A percentile compares a stretch with the other conserved stretches of the same genome.
Evolutionary conservation across 2,329 filamentous ascomycete species (phyloP).

Genomic region (Aciculosporium take): DNA sequence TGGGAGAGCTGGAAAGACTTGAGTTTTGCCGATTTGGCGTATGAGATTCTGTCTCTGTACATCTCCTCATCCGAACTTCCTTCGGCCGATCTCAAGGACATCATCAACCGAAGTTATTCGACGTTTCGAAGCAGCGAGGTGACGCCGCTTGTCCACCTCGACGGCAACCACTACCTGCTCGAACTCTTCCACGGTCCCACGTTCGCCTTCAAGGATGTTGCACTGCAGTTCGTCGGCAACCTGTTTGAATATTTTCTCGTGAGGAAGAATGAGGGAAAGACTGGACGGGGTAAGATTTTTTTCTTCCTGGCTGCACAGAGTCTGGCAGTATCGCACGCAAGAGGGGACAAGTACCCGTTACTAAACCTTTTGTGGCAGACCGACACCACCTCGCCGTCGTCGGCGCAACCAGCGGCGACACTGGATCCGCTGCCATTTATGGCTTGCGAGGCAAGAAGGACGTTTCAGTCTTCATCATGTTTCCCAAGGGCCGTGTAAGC

Average conservation of each 20-base stretch:
- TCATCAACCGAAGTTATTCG: constrained; percentile 74
- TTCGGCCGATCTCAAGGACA: constrained; percentile 59
- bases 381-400: constrained; percentile 75
- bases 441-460: constrained; percentile 91
- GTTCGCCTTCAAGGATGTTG: constrained; percentile 94
- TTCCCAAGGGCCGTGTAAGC: constrained; percentile 80
- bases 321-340: background rate
- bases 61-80: constrained; percentile 77
- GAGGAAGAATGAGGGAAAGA: constrained; percentile 56
- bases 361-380: constrained; percentile 27
- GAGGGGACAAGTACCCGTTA: background rate
- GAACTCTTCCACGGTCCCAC: constrained; percentile 95
- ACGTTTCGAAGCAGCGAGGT: constrained; percentile 73
- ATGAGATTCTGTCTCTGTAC: constrained; percentile 75
- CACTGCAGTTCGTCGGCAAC: constrained; percentile 90
- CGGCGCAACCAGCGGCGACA: constrained; percentile 76
- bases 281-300: constrained; percentile 31
- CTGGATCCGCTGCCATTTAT: constrained; percentile 90
- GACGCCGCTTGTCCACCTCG: constrained; percentile 63
- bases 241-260: constrained; percentile 81
- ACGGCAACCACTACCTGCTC: constrained; percentile 67
- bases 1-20: constrained; percentile 55
- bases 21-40: constrained; percentile 68
- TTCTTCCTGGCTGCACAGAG: background rate
- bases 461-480: constrained; percentile 88